Evolutionary conservation across 2,329 filamentous ascomycete genomes (phyloP).

Genomic region (Colletotrichum scovillei): DNA sequence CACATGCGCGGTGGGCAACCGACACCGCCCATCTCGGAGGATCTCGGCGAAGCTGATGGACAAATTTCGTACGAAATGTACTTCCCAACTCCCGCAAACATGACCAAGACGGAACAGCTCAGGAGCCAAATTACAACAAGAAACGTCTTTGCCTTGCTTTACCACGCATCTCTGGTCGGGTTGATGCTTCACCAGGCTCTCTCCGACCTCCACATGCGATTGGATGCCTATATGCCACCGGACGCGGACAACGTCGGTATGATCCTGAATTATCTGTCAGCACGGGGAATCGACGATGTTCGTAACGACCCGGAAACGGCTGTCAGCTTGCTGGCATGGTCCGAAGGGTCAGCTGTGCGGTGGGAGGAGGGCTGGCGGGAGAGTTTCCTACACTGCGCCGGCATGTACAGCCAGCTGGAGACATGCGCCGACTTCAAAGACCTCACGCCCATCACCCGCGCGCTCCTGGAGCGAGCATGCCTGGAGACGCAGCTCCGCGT

Average conservation of each 20-base stretch:
- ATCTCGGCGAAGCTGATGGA: slow-evolving; percentile 59
- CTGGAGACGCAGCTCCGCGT: slow-evolving; percentile 72
- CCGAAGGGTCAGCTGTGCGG: slow-evolving; percentile 69
- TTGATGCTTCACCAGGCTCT: slow-evolving; percentile 72
- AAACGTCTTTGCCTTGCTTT: slow-evolving; percentile 75
- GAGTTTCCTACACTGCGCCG: slow-evolving; percentile 74
- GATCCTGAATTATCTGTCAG: slow-evolving; percentile 70
- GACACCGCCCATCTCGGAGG: slow-evolving; percentile 59
- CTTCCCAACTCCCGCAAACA: slow-evolving; percentile 66
- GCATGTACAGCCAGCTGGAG: slow-evolving; percentile 69
- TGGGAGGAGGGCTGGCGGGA: slow-evolving; percentile 78
- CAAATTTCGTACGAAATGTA: slow-evolving; percentile 72
- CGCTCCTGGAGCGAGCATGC: slow-evolving; percentile 70
- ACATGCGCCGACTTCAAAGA: slow-evolving; percentile 65
- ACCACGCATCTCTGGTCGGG: slow-evolving; percentile 73
- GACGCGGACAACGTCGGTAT: slow-evolving; percentile 67
- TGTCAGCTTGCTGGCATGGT: slow-evolving; percentile 72
- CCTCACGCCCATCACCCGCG: slow-evolving; percentile 70
- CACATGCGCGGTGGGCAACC: slow-evolving; percentile 48
- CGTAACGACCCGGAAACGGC: slow-evolving; percentile 70
- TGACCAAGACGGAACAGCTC: slow-evolving; percentile 59
- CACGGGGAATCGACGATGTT: slow-evolving; percentile 72
- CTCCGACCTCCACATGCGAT: slow-evolving; percentile 69
- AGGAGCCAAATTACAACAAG: slow-evolving; percentile 74
- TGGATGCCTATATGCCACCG: slow-evolving; percentile 68